phyloP scores from a whole-genome alignment of 371 early-diverging fungal species.

The Mucor circinelloides region DNA sequence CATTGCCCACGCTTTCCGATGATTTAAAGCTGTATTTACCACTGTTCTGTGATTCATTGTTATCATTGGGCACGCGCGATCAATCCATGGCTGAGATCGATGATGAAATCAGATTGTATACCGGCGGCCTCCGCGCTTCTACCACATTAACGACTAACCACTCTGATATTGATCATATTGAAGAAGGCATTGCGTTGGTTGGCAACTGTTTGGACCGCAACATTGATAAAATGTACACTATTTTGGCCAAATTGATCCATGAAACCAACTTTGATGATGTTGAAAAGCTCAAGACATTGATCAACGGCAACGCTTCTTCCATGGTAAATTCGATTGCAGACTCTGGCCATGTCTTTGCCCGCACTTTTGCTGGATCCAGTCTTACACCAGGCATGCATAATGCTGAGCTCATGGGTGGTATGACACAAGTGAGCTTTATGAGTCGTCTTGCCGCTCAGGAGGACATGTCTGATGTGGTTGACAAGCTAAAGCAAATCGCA shows the following conservation, averaged over 20 bases:
- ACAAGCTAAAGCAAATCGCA: slow-evolving; percentile 65
- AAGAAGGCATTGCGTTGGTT: slow-evolving; percentile 61
- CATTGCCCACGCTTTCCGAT: slow-evolving; percentile 61
- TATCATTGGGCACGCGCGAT: slow-evolving; percentile 80
- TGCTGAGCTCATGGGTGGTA: slow-evolving; percentile 72
- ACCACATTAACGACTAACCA: slow-evolving; percentile 71
- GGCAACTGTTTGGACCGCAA: slow-evolving; percentile 79
- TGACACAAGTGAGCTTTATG: slow-evolving; percentile 83
- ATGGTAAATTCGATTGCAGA: slow-evolving; percentile 83
- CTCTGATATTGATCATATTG: slow-evolving; percentile 56
- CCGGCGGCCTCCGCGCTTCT: slow-evolving; percentile 83
- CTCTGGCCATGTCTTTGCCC: slow-evolving; percentile 85
- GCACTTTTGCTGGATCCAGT: slow-evolving; percentile 69
- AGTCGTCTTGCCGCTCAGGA: slow-evolving; percentile 63
- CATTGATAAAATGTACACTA: slow-evolving; percentile 72
- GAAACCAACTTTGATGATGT: slow-evolving; percentile 80
- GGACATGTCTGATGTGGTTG: slow-evolving; percentile 62
- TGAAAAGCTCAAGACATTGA: slow-evolving; percentile 73
- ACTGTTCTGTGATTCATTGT: slow-evolving; percentile 79
- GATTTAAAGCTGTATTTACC: slow-evolving; percentile 78
- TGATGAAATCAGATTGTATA: slow-evolving; percentile 82
- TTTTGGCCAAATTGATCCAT: slow-evolving; percentile 69
- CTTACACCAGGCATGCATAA: slow-evolving; percentile 63
- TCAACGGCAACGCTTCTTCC: slow-evolving; percentile 70
- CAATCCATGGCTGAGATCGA: slow-evolving; percentile 85